Percentiles rank a stretch among this genome's conserved stretches.
These are phyloP conservation scores for apple (Malus domestica) DNA, from an alignment of 306 rosid species.

Conservation along the genomic window ASM211411v1 NC_041805.1:5866501-5867000, in stretches of 20 bases:
- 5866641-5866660: constrained; percentile 69
- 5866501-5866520: constrained; percentile 60
- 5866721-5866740: constrained; percentile 62
- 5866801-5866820: background rate
- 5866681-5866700: constrained; percentile 81
- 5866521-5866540: constrained; percentile 63
- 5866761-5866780: constrained; percentile 75
- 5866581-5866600: constrained; percentile 62
- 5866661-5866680: constrained; percentile 58
- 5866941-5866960: constrained; percentile 85
- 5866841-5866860: constrained; percentile 1
- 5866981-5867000: constrained; percentile 73
- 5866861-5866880: constrained; percentile 55
- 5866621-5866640: constrained; percentile 58
- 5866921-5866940: constrained; percentile 94
- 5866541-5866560: constrained; percentile 60
- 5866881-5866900: constrained; percentile 79
- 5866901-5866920: constrained; percentile 87
- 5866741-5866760: constrained; percentile 73
- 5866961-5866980: constrained; percentile 93
- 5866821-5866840: background rate
- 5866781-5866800: background rate
- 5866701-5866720: constrained; percentile 73
- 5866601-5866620: constrained; percentile 63
- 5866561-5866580: constrained; percentile 58